A percentile compares a stretch with the other conserved stretches of the same genome.
Evolutionary conservation across 2,329 filamentous ascomycete genomes (phyloP).

Genomic region (Epichloe aotearoae): DNA sequence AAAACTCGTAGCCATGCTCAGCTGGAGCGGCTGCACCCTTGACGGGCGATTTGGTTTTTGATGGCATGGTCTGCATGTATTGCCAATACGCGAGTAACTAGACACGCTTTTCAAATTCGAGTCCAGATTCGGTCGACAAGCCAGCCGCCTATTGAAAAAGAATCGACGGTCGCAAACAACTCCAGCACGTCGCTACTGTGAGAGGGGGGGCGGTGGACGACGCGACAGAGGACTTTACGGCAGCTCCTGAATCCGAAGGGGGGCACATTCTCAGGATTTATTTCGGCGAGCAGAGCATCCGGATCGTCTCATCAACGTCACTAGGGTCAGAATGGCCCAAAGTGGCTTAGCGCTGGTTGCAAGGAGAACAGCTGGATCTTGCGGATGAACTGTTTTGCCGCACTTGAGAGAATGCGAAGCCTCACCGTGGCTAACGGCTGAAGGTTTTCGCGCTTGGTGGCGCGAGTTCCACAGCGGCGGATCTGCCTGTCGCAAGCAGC

Average conservation of each 20-base stretch:
- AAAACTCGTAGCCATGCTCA: slow-evolving; percentile 37
- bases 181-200: neutral
- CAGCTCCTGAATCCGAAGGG: neutral
- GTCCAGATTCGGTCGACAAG: neutral
- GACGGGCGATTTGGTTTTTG: slow-evolving; percentile 15
- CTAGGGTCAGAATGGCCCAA: neutral
- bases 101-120: neutral
- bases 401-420: neutral
- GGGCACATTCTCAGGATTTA: neutral
- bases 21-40: slow-evolving; percentile 10
- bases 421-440: neutral
- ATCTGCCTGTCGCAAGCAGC: too few species aligned
- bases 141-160: neutral
- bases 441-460: too few species aligned
- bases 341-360: neutral
- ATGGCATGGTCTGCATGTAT: slow-evolving; percentile 16
- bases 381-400: slow-evolving; percentile 11
- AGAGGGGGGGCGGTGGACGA: neutral
- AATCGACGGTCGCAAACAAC: neutral
- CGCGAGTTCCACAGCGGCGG: too few species aligned
- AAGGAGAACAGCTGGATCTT: neutral
- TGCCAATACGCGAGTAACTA: neutral
- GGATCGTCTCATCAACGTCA: slow-evolving; percentile 14
- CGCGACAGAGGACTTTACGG: neutral
- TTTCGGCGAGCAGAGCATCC: slow-evolving; percentile 12